Conservation (phyloP, 148 eudicot species). For the Fagopyrum homotropicum region DNA sequence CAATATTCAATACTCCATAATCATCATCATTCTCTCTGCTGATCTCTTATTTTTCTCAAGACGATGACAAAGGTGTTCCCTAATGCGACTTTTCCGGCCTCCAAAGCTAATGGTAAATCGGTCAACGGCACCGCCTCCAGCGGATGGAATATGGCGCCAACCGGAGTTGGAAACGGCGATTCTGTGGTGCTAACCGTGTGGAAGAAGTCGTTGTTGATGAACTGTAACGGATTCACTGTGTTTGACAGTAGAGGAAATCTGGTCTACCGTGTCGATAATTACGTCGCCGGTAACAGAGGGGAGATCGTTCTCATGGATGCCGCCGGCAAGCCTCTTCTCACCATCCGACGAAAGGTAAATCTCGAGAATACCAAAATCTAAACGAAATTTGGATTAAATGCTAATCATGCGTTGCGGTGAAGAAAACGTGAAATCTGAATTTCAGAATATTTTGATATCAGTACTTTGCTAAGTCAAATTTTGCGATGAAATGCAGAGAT, state of each 20-base stretch:
- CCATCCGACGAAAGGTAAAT: conserved; percentile 75
- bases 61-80: conserved; percentile 14
- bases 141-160: neutral
- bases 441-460: neutral
- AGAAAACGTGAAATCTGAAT: neutral
- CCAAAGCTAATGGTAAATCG: neutral
- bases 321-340: conserved; percentile 57
- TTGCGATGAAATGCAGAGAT: conserved; percentile 29
- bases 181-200: conserved; percentile 47
- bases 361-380: neutral
- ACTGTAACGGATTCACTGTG: conserved; percentile 73
- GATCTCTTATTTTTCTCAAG: neutral
- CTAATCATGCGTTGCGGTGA: too few relatives aligned
- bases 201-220: conserved; percentile 63
- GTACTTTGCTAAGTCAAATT: neutral
- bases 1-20: neutral
- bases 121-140: neutral
- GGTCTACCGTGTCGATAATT: conserved; percentile 67
- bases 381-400: neutral
- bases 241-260: conserved; percentile 56
- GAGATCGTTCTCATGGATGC: conserved; percentile 68
- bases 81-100: neutral
- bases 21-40: neutral
- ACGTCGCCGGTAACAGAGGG: conserved; percentile 28
- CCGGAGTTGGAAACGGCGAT: neutral